phyloP scores from a whole-genome alignment of 805 yeast species.

The Nakazawaea pomicola region DNA sequence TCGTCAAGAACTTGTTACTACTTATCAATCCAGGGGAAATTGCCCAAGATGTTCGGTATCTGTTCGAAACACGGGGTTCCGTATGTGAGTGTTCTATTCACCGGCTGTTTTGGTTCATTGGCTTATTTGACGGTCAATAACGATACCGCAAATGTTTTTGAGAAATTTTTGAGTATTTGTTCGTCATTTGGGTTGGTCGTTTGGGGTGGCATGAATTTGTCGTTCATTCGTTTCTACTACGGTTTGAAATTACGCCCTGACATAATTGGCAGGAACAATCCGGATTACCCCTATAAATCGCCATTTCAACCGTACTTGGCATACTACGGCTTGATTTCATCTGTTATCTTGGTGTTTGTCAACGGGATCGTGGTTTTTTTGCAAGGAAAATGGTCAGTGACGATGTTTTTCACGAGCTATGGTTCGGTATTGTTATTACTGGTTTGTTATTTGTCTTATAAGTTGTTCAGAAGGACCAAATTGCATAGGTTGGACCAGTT shows the following conservation, averaged over 20 bases:
- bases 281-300: slow-evolving; percentile 51
- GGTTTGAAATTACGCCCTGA: slow-evolving; percentile 54
- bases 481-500: slow-evolving; percentile 66
- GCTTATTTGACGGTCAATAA: slow-evolving; percentile 57
- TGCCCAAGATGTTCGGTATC: slow-evolving; percentile 54
- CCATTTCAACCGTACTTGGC: slow-evolving; percentile 55
- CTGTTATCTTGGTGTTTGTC: slow-evolving; percentile 35
- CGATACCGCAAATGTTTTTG: slow-evolving; percentile 59
- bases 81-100: slow-evolving; percentile 59
- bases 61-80: slow-evolving; percentile 73
- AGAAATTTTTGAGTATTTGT: slow-evolving; percentile 59
- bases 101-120: slow-evolving; percentile 56
- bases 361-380: slow-evolving; percentile 51
- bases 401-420: slow-evolving; percentile 48
- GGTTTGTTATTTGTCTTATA: slow-evolving; percentile 43
- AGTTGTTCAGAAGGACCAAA: slow-evolving; percentile 55
- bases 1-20: slow-evolving; percentile 55
- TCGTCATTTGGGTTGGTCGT: slow-evolving; percentile 75
- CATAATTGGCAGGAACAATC: slow-evolving; percentile 48
- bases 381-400: slow-evolving; percentile 41
- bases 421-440: slow-evolving; percentile 44
- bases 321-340: slow-evolving; percentile 40
- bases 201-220: slow-evolving; percentile 66
- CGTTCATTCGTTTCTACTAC: slow-evolving; percentile 49
- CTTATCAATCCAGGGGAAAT: slow-evolving; percentile 49